Conservation (phyloP, 73 alveolate genomes). For the Paramecium sexaurelia region DNA sequence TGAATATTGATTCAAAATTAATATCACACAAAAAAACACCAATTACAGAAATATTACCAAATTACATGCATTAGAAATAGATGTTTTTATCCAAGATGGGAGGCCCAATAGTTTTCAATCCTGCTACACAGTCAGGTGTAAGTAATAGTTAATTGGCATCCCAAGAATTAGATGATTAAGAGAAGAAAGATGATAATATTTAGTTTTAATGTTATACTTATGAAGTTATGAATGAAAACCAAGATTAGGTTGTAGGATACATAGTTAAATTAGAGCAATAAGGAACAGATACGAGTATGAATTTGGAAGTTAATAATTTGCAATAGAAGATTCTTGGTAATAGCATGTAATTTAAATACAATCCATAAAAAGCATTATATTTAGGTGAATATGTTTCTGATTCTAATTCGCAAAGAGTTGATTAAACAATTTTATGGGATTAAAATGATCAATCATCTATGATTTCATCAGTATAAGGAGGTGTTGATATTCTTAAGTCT, state of each 20-base stretch:
- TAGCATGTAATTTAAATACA: not conserved
- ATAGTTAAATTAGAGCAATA: not conserved
- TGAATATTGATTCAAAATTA: conserved; percentile 55
- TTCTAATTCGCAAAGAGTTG: conserved; percentile 25
- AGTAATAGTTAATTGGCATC: not conserved
- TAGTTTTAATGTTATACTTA: not conserved
- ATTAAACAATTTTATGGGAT: conserved; percentile 42
- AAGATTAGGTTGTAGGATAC: conserved; percentile 29
- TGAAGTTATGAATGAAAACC: conserved; percentile 22
- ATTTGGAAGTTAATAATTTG: not conserved
- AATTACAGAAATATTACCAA: conserved; percentile 58
- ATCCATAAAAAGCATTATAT: not conserved
- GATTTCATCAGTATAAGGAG: conserved; percentile 16
- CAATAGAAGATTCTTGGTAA: not conserved
- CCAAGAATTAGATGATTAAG: not conserved
- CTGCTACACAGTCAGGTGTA: not conserved
- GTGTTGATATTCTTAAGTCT: not conserved
- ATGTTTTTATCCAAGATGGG: not conserved
- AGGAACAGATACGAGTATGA: not conserved
- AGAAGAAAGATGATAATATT: not conserved
- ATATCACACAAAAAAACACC: conserved; percentile 57
- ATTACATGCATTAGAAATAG: not conserved
- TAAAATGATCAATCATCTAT: conserved; percentile 44
- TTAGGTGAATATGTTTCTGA: conserved; percentile 39
- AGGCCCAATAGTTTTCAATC: conserved; percentile 1